Conservation (phyloP, 2,329 filamentous ascomycete species). For the Pseudogymnoascus verrucosus region DNA sequence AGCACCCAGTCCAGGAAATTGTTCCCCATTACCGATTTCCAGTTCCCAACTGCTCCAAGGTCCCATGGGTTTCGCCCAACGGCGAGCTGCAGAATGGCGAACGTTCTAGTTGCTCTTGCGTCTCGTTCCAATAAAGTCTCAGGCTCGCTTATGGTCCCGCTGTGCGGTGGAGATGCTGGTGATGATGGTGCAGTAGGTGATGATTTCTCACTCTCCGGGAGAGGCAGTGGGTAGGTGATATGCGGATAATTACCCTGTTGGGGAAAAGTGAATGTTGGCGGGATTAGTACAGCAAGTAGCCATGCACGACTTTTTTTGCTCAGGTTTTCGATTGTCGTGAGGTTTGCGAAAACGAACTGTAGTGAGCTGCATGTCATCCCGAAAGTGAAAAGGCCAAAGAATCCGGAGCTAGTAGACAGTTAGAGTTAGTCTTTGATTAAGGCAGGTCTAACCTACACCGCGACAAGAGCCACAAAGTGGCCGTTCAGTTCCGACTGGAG, state of each 20-base stretch:
- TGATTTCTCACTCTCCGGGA: slow-evolving; percentile 9
- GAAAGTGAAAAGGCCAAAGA: slow-evolving; percentile 75
- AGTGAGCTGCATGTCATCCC: slow-evolving; percentile 69
- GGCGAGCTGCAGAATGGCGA: slow-evolving; percentile 68
- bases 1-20: slow-evolving; percentile 69
- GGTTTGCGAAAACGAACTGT: slow-evolving; percentile 62
- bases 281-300: slow-evolving; percentile 67
- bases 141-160: background rate
- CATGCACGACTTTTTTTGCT: slow-evolving; percentile 53
- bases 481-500: slow-evolving; percentile 35
- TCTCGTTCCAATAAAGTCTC: slow-evolving; percentile 20
- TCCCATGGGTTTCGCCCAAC: slow-evolving; percentile 82
- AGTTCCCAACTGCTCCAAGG: slow-evolving; percentile 61
- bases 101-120: slow-evolving; percentile 50
- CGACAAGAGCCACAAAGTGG: slow-evolving; percentile 59
- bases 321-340: slow-evolving; percentile 78
- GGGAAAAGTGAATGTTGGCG: slow-evolving; percentile 31
- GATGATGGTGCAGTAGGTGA: background rate
- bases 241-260: slow-evolving; percentile 10
- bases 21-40: slow-evolving; percentile 71
- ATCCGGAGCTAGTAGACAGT: slow-evolving; percentile 36
- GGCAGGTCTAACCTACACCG: slow-evolving; percentile 38
- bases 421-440: slow-evolving; percentile 3
- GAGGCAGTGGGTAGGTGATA: slow-evolving; percentile 11
- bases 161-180: background rate